Evolutionary conservation across 1,284 basidiomycete species (phyloP).

Genomic region (Ustilago crameri): DNA sequence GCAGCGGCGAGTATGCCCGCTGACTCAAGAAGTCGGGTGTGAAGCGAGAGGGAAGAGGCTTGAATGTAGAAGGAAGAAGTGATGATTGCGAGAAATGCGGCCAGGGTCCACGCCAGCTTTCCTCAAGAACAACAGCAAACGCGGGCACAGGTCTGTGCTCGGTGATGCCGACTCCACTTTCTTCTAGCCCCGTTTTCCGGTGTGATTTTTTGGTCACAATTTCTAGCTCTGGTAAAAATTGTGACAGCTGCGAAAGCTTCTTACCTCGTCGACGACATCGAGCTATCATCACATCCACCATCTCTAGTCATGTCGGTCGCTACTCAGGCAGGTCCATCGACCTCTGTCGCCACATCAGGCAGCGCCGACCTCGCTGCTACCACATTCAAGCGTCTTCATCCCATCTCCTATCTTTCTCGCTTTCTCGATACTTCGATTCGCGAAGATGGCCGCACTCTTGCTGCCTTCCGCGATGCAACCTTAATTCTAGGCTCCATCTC

Average conservation of each 20-base stretch:
- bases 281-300: not conserved
- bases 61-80: conserved; percentile 1
- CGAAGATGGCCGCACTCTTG: conserved; percentile 43
- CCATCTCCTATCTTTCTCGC: conserved; percentile 48
- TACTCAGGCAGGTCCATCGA: conserved; percentile 3
- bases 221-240: conserved; percentile 7
- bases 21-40: not conserved
- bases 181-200: conserved; percentile 13
- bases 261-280: conserved; percentile 2
- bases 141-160: conserved; percentile 22
- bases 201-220: conserved; percentile 7
- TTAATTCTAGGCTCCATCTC: conserved; percentile 46
- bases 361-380: conserved; percentile 37
- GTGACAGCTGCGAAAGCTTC: not conserved
- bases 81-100: not conserved
- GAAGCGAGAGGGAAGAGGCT: not conserved
- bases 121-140: not conserved
- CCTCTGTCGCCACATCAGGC: not conserved
- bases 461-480: conserved; percentile 37
- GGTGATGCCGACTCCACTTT: conserved; percentile 28
- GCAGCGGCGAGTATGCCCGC: not conserved
- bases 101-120: conserved; percentile 11
- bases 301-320: conserved; percentile 25
- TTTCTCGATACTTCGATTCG: conserved; percentile 51
- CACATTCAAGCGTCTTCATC: conserved; percentile 56